phyloP scores from a whole-genome alignment of 176 grass and related monocot genomes.

The Pontederia crassipes region DNA sequence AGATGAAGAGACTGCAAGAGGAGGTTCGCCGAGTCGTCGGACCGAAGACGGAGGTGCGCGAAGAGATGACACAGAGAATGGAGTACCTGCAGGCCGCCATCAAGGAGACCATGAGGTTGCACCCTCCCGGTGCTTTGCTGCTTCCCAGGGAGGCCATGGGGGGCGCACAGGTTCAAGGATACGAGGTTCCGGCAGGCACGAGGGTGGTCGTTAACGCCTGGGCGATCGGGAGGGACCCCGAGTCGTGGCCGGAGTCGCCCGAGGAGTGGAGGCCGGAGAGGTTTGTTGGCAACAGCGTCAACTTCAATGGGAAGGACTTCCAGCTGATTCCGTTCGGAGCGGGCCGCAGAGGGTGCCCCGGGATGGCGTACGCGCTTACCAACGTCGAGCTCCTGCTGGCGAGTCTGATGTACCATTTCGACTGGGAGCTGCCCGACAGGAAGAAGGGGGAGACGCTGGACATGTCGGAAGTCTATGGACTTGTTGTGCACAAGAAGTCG shows the following conservation, averaged over 20 bases:
- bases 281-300: slow-evolving; percentile 3
- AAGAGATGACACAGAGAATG: slow-evolving; percentile 19
- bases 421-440: no score
- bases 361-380: neutral
- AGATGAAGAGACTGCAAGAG: slow-evolving; percentile 23
- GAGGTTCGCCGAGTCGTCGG: slow-evolving; percentile 7
- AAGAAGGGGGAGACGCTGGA: no score
- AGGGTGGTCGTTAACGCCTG: no score
- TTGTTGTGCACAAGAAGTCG: neutral
- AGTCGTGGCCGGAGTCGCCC: slow-evolving; percentile 20
- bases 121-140: no score
- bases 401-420: no score
- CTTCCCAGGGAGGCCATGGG: slow-evolving; percentile 5
- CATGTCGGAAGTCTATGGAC: no score
- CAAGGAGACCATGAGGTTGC: neutral
- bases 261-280: slow-evolving; percentile 29
- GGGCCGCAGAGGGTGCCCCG: neutral
- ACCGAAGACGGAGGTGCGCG: slow-evolving; percentile 14
- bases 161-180: slow-evolving; percentile 28
- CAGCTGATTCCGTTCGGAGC: neutral
- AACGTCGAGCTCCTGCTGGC: neutral
- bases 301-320: neutral
- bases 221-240: slow-evolving; percentile 10
- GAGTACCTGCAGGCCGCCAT: slow-evolving; percentile 15
- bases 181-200: slow-evolving; percentile 22